Evolutionary conservation across 2,329 filamentous ascomycete species (phyloP), one percentile per base, ranked within the genome.

Genomic region (Bipolaris bicolor): DNA sequence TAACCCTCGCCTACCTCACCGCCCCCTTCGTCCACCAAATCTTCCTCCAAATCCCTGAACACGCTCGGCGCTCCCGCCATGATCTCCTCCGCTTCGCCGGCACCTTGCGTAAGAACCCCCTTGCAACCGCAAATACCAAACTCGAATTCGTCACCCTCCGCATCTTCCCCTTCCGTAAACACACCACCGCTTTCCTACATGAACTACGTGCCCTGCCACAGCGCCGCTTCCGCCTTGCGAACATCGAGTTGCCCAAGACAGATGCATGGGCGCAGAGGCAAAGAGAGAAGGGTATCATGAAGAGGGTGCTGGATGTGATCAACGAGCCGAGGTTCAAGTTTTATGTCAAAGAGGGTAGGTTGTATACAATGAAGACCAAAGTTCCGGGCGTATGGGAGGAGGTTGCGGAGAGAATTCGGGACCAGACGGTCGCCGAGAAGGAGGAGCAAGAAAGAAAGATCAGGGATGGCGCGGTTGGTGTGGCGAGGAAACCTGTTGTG

Each of bases 371-470:
- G 44, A 71, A 66, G 57, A 73, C 68, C 13, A 64, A 69, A 5
- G 72, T 72, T 4, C 72, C 73, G 9, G 74, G 73, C 0, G 71
- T 76, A 9, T 76, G 74, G 74, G 72, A 74, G 52, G 66, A 71
- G 45, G 67, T 76, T 0, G 71, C 72, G 0, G 61, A 51, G 55
- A 54, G 62, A 13, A 75, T 76, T n/a, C 47, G 67, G 44, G 60
- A 65, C 34, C 69, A 73, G 58, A 74, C 66, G 1, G 26, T 46
- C 6, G 50, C 46, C 3, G 54, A 29, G 18, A 60, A 55, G 4
- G 39, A 31, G 7, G 40, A 56, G 13, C 37, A 48, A 29, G 54
- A 46, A 43, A 41, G 7, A 5, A 47, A 31, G 16, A 24, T 7
- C 9, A 29, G 10, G 3, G 37, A 11, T 50, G 22, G 13, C 3